Percentiles rank a stretch among this genome's conserved stretches.
These are phyloP conservation scores for Agapanthus africanus DNA, from an alignment of 106 monocot genomes.

Conservation along the genomic window DNA sequence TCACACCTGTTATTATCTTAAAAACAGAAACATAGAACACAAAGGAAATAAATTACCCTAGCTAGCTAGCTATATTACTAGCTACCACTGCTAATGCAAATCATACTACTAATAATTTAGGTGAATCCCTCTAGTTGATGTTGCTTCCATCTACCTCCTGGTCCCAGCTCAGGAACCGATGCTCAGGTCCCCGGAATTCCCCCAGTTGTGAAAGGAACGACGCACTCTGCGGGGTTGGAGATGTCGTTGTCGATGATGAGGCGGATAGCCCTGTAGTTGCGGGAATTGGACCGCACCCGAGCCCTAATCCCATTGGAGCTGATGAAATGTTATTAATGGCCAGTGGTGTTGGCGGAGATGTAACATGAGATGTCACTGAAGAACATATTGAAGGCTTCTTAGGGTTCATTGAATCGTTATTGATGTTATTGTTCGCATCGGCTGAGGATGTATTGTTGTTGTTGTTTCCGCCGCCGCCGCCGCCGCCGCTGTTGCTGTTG, in stretches of 20 bases:
- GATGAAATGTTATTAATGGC: no score
- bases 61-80: no score
- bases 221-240: slow-evolving; percentile 13
- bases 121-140: no score
- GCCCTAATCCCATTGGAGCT: slow-evolving; percentile 11
- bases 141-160: slow-evolving; percentile 14
- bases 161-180: slow-evolving; percentile 25
- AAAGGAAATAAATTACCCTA: no score
- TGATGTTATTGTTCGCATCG: background rate
- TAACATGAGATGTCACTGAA: slow-evolving; percentile 1
- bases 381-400: background rate
- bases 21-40: no score
- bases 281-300: slow-evolving; percentile 3
- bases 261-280: slow-evolving; percentile 10
- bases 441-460: background rate
- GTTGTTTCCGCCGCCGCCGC: no score
- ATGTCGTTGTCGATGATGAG: slow-evolving; percentile 19
- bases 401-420: background rate
- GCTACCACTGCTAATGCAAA: no score
- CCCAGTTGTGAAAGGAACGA: slow-evolving; percentile 15
- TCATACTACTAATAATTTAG: no score
- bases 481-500: background rate
- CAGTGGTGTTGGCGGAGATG: background rate
- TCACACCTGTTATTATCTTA: no score
- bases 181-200: slow-evolving; percentile 12